Evolutionary conservation across 441 rosid genomes (phyloP).

Genomic region (Omphalea diandra): DNA sequence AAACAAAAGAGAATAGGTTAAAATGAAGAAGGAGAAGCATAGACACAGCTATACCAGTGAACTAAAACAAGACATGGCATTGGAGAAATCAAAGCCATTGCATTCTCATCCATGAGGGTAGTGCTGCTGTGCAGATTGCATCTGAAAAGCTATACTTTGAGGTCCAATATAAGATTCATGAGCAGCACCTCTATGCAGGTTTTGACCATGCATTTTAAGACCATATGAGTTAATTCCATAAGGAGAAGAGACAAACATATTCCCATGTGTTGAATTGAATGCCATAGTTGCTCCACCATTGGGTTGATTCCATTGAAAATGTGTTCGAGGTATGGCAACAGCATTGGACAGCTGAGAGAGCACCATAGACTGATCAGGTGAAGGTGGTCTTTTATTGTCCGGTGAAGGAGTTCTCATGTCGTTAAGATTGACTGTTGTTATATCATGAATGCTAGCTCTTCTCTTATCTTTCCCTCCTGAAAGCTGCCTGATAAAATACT

Average conservation of each 20-base stretch:
- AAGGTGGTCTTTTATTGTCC: conserved; percentile 37
- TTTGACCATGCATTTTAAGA: conserved; percentile 44
- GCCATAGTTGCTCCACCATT: conserved; percentile 35
- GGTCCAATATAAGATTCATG: conserved; percentile 39
- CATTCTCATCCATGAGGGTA: conserved; percentile 40
- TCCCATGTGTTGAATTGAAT: conserved; percentile 40
- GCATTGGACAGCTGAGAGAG: conserved; percentile 36
- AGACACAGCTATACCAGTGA: conserved; percentile 31
- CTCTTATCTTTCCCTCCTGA: conserved; percentile 96
- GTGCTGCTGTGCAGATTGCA: conserved; percentile 43
- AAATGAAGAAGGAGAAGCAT: conserved; percentile 20
- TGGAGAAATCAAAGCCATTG: conserved; percentile 14
- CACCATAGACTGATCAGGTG: conserved; percentile 41
- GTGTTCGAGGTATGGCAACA: conserved; percentile 35
- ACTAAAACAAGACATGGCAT: conserved; percentile 17
- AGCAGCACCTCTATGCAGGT: conserved; percentile 28
- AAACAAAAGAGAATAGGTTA: too few relatives aligned
- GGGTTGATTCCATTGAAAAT: conserved; percentile 54
- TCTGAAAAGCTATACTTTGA: conserved; percentile 45
- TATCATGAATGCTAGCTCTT: conserved; percentile 94
- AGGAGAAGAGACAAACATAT: conserved; percentile 40
- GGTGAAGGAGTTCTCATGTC: conserved; percentile 55
- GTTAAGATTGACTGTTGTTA: conserved; percentile 73
- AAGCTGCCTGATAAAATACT: conserved; percentile 90
- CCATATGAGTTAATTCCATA: conserved; percentile 39